phyloP scores from a whole-genome alignment of 331 rosid genomes.

The Telfairia occidentalis region DNA sequence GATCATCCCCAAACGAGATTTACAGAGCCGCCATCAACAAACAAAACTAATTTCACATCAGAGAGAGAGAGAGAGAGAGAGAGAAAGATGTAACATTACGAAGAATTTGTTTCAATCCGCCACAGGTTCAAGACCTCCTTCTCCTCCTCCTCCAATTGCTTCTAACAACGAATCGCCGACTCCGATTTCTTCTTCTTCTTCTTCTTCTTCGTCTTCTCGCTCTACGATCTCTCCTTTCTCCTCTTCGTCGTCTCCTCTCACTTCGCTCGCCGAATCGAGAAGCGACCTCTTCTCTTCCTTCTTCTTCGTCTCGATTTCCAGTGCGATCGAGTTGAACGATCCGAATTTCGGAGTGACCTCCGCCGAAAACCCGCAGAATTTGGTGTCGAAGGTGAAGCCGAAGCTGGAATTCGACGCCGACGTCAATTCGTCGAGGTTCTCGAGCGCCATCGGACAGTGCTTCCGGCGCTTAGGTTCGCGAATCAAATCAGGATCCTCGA shows the following conservation, averaged over 20 bases:
- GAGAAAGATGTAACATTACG: background rate
- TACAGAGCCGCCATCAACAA: background rate
- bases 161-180: background rate
- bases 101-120: conserved; percentile 5
- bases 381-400: conserved; percentile 32
- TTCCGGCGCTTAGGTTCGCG: conserved; percentile 26
- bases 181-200: background rate
- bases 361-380: conserved; percentile 15
- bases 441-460: conserved; percentile 23
- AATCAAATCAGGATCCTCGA: conserved; percentile 10
- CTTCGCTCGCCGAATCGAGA: background rate
- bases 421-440: conserved; percentile 15
- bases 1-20: background rate
- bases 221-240: background rate
- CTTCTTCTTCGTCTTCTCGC: background rate
- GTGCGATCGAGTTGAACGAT: conserved; percentile 21
- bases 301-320: conserved; percentile 1
- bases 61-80: background rate
- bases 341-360: conserved; percentile 36
- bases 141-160: background rate
- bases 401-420: conserved; percentile 14
- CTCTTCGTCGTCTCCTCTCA: background rate
- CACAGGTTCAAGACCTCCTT: background rate
- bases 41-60: background rate
- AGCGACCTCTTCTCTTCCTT: background rate